These are phyloP conservation scores for Hymenoscyphus infarciens DNA, from an alignment of 2,329 filamentous ascomycete species.

Conservation along the genomic window DNA sequence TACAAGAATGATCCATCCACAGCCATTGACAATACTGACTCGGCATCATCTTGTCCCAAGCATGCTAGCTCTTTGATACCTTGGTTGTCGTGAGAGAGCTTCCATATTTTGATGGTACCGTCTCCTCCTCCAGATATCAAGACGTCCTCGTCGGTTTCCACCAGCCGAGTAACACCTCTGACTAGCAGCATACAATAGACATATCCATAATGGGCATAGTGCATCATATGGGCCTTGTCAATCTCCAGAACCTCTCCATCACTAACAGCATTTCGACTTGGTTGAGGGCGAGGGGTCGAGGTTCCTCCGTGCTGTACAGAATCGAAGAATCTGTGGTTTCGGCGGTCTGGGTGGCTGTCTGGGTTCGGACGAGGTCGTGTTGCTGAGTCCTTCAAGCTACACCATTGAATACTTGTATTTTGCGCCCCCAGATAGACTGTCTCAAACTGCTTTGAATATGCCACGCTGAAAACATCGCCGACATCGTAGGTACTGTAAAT, in stretches of 20 bases:
- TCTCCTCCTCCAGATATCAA: slow-evolving; percentile 90
- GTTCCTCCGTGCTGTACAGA: slow-evolving; percentile 81
- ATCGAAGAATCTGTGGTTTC: slow-evolving; percentile 89
- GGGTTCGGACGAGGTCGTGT: slow-evolving; percentile 58
- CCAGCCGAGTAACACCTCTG: slow-evolving; percentile 61
- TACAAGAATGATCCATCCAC: slow-evolving; percentile 92
- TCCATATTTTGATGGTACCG: slow-evolving; percentile 93
- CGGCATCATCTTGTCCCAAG: slow-evolving; percentile 57
- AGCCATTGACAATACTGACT: slow-evolving; percentile 71
- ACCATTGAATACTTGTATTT: slow-evolving; percentile 95
- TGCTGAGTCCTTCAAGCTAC: slow-evolving; percentile 64
- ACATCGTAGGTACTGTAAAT: slow-evolving; percentile 93
- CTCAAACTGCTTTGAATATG: slow-evolving; percentile 74
- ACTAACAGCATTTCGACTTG: slow-evolving; percentile 41
- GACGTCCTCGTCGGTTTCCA: slow-evolving; percentile 72
- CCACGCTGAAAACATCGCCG: slow-evolving; percentile 93
- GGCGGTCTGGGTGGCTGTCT: slow-evolving; percentile 67
- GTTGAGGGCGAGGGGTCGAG: slow-evolving; percentile 65
- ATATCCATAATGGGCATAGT: slow-evolving; percentile 94
- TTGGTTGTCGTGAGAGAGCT: slow-evolving; percentile 54
- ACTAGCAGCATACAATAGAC: slow-evolving; percentile 94
- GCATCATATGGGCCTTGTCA: slow-evolving; percentile 71
- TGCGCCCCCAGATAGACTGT: slow-evolving; percentile 90
- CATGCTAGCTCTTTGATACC: slow-evolving; percentile 68
- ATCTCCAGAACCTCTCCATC: slow-evolving; percentile 74